Evolutionary conservation across 371 early-diverging fungal genomes (phyloP).

Genomic region (Mortierella sp.): DNA sequence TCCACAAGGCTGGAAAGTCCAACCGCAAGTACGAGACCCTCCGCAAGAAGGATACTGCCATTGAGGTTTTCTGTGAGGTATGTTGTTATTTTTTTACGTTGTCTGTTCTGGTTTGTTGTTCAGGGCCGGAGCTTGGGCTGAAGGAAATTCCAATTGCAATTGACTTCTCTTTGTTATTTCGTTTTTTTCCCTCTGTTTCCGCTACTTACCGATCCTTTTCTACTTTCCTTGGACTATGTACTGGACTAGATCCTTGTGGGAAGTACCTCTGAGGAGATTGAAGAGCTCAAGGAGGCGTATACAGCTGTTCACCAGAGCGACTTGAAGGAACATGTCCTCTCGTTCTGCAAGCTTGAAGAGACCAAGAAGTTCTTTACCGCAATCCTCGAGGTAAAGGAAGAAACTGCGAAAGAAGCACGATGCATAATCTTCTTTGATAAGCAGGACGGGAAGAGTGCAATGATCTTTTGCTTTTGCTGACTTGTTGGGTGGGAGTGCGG

Average conservation of each 20-base stretch:
- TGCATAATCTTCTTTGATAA: neutral
- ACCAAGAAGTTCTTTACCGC: conserved; percentile 31
- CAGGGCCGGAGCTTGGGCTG: neutral
- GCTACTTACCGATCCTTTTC: neutral
- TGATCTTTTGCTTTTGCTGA: too few relatives aligned
- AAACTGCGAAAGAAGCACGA: neutral
- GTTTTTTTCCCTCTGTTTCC: neutral
- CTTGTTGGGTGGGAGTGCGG: neutral
- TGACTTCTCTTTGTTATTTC: neutral
- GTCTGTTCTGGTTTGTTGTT: neutral
- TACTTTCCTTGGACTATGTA: neutral
- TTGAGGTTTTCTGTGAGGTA: conserved; percentile 53
- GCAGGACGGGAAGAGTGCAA: neutral
- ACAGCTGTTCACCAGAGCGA: conserved; percentile 20
- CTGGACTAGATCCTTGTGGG: conserved; percentile 42
- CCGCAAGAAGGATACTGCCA: conserved; percentile 47
- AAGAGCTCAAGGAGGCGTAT: conserved; percentile 45
- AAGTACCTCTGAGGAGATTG: conserved; percentile 41
- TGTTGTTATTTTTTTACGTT: neutral
- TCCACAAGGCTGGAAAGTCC: conserved; percentile 45
- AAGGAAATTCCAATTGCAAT: neutral
- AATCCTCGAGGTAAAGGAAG: conserved; percentile 32
- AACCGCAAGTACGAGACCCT: conserved; percentile 47
- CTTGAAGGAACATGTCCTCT: conserved; percentile 28
- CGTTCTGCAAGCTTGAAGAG: conserved; percentile 29